Conservation (phyloP, 768 basidiomycete species). For the Auricularia cornea region DNA sequence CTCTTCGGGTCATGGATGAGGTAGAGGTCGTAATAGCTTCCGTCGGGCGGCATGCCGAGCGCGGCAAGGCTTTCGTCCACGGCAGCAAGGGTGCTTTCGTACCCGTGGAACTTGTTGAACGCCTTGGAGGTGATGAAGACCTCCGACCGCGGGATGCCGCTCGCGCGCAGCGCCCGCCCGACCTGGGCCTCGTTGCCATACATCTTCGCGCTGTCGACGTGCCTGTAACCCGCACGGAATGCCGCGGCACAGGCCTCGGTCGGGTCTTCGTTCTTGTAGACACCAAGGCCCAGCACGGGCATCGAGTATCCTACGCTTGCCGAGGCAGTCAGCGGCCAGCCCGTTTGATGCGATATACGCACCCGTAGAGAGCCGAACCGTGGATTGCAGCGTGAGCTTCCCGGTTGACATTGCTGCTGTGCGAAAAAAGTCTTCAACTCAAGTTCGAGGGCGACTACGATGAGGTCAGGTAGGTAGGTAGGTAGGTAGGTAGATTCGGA, state of each 20-base stretch:
- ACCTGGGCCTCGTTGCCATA: constrained; percentile 36
- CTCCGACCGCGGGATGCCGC: constrained; percentile 46
- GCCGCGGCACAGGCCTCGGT: constrained; percentile 51
- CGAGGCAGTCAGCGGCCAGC: neutral
- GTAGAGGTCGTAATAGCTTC: constrained; percentile 64
- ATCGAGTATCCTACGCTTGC: constrained; percentile 42
- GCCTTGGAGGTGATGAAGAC: constrained; percentile 71
- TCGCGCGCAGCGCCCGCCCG: constrained; percentile 24
- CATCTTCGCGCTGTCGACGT: constrained; percentile 64
- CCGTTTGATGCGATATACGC: neutral
- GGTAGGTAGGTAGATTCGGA: too few species aligned
- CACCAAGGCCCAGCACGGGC: constrained; percentile 61
- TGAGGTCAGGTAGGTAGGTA: too few species aligned
- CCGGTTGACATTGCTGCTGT: neutral
- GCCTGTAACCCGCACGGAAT: constrained; percentile 62
- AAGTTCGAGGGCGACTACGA: too few species aligned
- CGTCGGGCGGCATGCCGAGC: constrained; percentile 44
- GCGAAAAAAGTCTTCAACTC: too few species aligned
- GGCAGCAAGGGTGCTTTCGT: constrained; percentile 47
- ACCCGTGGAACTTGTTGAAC: constrained; percentile 48
- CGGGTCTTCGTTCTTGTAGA: constrained; percentile 53
- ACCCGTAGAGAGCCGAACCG: neutral
- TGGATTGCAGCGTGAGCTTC: neutral
- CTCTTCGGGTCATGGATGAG: constrained; percentile 68
- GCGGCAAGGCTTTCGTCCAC: constrained; percentile 53